Conservation (phyloP, 1,139 yeast species). For the Pichia terricola region DNA sequence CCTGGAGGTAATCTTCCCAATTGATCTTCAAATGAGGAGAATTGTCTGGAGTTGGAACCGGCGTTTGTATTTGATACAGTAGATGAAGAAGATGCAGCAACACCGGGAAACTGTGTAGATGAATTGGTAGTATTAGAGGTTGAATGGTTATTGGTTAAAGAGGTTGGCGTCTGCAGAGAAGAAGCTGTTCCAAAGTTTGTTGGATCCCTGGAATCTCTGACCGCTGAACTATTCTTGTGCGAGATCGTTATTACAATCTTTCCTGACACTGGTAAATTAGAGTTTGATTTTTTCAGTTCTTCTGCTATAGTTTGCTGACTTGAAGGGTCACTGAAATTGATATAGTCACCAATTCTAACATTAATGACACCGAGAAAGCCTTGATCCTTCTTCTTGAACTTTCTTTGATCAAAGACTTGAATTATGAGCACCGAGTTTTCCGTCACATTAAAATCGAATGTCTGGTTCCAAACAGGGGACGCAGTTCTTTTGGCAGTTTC, state of each 20-base stretch:
- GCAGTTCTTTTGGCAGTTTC: constrained; percentile 88
- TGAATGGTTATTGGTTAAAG: background rate
- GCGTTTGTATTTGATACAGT: constrained; percentile 9
- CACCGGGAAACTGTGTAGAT: constrained; percentile 19
- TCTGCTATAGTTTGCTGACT: constrained; percentile 83
- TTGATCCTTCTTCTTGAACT: constrained; percentile 95
- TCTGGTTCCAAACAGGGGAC: constrained; percentile 97
- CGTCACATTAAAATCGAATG: constrained; percentile 62
- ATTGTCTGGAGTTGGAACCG: constrained; percentile 40
- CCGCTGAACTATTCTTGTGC: constrained; percentile 25
- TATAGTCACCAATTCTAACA: constrained; percentile 79
- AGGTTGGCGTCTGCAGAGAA: constrained; percentile 3
- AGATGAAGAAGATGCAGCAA: constrained; percentile 7
- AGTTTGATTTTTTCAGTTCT: constrained; percentile 85
- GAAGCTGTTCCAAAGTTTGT: constrained; percentile 14
- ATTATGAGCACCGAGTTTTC: constrained; percentile 84
- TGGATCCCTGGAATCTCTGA: constrained; percentile 24
- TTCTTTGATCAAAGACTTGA: constrained; percentile 94
- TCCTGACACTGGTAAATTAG: constrained; percentile 86
- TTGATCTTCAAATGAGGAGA: constrained; percentile 93
- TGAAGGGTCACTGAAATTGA: constrained; percentile 51
- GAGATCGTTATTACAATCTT: constrained; percentile 73
- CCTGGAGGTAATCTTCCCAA: constrained; percentile 95
- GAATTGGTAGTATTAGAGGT: background rate
- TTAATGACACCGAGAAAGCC: constrained; percentile 98